These are phyloP conservation scores for Sclerotinia borealis DNA, from an alignment of 2,329 filamentous ascomycete species.

Conservation along the genomic window DNA sequence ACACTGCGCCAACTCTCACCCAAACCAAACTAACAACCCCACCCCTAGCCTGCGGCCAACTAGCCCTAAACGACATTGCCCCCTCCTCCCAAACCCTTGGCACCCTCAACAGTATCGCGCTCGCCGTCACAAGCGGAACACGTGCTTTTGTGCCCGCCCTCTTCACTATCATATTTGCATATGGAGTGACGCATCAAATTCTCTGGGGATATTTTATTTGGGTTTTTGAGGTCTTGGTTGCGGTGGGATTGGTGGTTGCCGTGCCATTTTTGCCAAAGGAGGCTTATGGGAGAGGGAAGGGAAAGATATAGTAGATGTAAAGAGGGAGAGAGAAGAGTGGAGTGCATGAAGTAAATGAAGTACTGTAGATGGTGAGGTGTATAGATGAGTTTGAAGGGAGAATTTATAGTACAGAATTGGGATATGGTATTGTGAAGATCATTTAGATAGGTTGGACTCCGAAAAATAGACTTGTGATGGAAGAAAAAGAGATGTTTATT, in stretches of 20 bases:
- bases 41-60: slow-evolving; percentile 66
- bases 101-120: slow-evolving; percentile 62
- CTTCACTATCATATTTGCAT: slow-evolving; percentile 62
- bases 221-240: slow-evolving; percentile 45
- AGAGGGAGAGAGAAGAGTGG: background rate
- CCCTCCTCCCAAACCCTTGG: slow-evolving; percentile 60
- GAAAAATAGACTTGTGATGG: no score
- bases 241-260: slow-evolving; percentile 29
- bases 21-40: slow-evolving; percentile 32
- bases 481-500: no score
- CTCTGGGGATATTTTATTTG: slow-evolving; percentile 61
- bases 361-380: no score
- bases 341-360: no score
- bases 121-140: slow-evolving; percentile 56
- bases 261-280: slow-evolving; percentile 34
- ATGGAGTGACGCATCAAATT: slow-evolving; percentile 56
- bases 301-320: background rate
- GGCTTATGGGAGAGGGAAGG: slow-evolving; percentile 19
- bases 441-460: no score
- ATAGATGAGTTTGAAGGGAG: no score
- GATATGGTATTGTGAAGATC: no score
- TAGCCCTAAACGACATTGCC: slow-evolving; percentile 67
- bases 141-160: slow-evolving; percentile 60
- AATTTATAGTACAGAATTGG: no score
- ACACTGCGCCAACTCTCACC: no score